Evolutionary conservation across 177 flowering plant genomes (phyloP), one percentile per base, ranked within the genome.

Genomic region (Vitis hybrid): DNA sequence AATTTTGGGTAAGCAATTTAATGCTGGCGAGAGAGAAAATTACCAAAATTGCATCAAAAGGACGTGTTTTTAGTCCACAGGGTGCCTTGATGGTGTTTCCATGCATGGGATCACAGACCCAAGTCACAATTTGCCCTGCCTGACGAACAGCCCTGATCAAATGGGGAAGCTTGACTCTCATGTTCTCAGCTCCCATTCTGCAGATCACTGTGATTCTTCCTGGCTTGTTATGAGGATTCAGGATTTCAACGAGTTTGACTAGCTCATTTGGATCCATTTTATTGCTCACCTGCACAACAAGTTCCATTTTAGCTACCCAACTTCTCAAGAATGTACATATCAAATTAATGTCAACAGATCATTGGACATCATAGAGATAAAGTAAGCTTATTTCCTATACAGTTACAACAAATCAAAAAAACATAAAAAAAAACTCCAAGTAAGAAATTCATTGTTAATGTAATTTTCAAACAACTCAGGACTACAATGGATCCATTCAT

Each of bases 11-110:
- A 69, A 11, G 19, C 60, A 51, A 49, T 16, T 49, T 5, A 12
- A 58, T 19, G 16, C 22, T 19, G 3, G 53, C 5, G 1, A 39
- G 29, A 5, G 71, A 56, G 4, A 70, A 48, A 7, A 22, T 55
- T 82, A 86, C 89, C 86, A 77, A 53, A 65, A 86, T 86, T 29
- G 89, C 74, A 78, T 86, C 86, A 19, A 86, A 86, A 56, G 89
- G 53, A 26, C 86, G 89, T 0, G 89, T 86, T 71, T 82, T 86
- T 63, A 82, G 86, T 26, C 89, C 87, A 62, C 87, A 84, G 3
- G 87, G 86, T n/a, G 89, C 89, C 71, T 80, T 84, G 45, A 86
- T 86, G 66, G 89, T 84, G 84, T 86, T 86, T 26, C 89, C 89
- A 48, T 84, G 89, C 89, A 86, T 86, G 0, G 89, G 89, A 56